Conservation (phyloP, 768 basidiomycete genomes). For the Boletus reticuloceps region DNA sequence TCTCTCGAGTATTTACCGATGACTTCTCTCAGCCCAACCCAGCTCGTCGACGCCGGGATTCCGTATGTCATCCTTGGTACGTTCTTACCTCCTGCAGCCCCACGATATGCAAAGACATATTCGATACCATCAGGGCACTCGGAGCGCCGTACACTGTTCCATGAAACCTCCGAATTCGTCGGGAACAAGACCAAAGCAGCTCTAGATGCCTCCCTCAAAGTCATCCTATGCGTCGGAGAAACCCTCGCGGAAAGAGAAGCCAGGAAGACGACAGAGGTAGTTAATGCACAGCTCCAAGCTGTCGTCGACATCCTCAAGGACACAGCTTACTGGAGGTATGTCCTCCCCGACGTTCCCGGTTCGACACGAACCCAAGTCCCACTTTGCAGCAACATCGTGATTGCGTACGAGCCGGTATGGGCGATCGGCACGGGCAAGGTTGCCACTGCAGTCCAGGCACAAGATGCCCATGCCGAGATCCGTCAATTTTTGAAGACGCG, state of each 20-base stretch:
- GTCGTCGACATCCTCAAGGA: slow-evolving; percentile 59
- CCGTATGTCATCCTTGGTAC: slow-evolving; percentile 90
- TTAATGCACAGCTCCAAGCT: slow-evolving; percentile 77
- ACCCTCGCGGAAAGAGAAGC: slow-evolving; percentile 85
- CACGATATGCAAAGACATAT: not conserved
- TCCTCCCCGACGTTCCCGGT: not conserved
- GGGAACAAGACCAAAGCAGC: slow-evolving; percentile 87
- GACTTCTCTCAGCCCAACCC: slow-evolving; percentile 54
- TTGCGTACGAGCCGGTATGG: slow-evolving; percentile 98
- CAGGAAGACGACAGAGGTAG: slow-evolving; percentile 72
- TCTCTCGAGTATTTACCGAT: not conserved
- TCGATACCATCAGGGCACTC: slow-evolving; percentile 72
- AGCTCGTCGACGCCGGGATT: slow-evolving; percentile 83
- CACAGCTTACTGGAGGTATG: slow-evolving; percentile 76
- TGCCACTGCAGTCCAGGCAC: slow-evolving; percentile 88
- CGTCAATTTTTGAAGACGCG: slow-evolving; percentile 66
- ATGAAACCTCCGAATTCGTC: slow-evolving; percentile 79
- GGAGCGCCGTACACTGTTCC: slow-evolving; percentile 91
- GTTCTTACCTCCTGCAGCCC: slow-evolving; percentile 9
- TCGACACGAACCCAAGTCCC: not conserved
- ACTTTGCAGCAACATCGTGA: slow-evolving; percentile 70
- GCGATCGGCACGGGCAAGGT: slow-evolving; percentile 98
- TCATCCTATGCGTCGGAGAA: slow-evolving; percentile 97
- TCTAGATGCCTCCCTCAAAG: slow-evolving; percentile 67
- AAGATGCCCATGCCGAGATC: slow-evolving; percentile 84